Conservation (phyloP, 2,329 filamentous ascomycete species). For the Diaporthe longicolla region DNA sequence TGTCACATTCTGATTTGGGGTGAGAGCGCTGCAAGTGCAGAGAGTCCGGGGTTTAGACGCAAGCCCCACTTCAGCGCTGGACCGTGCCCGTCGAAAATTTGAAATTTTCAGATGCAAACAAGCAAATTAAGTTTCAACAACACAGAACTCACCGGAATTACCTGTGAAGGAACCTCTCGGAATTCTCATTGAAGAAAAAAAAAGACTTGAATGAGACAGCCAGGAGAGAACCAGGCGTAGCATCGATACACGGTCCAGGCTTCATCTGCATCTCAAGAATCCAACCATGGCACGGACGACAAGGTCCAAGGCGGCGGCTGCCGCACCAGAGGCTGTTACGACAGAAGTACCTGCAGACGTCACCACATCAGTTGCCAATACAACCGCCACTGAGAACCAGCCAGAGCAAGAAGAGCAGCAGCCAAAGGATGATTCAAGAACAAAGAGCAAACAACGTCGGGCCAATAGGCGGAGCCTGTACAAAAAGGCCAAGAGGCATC, state of each 20-base stretch:
- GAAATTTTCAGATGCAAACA: conserved; percentile 38
- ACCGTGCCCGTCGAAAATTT: conserved; percentile 38
- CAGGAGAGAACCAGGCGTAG: not conserved
- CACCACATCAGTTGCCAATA: not conserved
- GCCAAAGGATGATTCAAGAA: conserved; percentile 19
- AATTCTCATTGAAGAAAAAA: not conserved
- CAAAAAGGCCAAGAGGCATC: conserved; percentile 29
- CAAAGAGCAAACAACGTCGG: conserved; percentile 27
- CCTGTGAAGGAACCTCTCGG: not conserved
- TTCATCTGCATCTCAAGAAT: not conserved
- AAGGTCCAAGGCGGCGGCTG: conserved; percentile 15
- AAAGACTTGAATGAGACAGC: not conserved
- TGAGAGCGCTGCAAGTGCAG: not conserved
- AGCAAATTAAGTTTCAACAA: conserved; percentile 16
- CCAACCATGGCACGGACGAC: conserved; percentile 34
- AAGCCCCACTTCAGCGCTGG: conserved; percentile 37
- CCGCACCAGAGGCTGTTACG: conserved; percentile 10
- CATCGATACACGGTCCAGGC: not conserved
- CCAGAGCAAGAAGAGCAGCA: conserved; percentile 16
- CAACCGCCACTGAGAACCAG: not conserved
- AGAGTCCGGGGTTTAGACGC: not conserved
- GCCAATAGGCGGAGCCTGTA: conserved; percentile 22
- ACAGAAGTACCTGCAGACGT: not conserved
- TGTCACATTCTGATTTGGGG: not conserved
- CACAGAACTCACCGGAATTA: not conserved